Evolutionary conservation across 2,329 filamentous ascomycete genomes (phyloP).

Genomic region (Diaporthe helianthi): DNA sequence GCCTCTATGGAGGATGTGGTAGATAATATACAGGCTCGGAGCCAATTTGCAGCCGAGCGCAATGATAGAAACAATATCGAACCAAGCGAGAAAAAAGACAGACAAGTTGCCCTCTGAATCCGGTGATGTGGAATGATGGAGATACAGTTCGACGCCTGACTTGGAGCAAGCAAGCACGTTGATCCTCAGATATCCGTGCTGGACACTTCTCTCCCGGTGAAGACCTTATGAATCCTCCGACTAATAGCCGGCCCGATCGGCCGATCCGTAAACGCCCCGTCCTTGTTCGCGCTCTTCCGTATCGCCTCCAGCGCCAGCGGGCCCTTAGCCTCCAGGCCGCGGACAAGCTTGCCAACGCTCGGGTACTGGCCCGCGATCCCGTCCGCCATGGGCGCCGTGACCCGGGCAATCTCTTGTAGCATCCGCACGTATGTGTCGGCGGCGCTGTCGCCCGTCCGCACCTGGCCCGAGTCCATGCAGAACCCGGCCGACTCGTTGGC

Average conservation of each 20-base stretch:
- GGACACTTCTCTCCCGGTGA: constrained; percentile 61
- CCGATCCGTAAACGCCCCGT: constrained; percentile 62
- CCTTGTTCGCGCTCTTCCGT: constrained; percentile 61
- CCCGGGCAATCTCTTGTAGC: constrained; percentile 76
- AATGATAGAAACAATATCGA: constrained; percentile 6
- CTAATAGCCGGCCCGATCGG: constrained; percentile 65
- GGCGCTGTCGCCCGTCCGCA: constrained; percentile 70
- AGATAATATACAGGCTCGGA: constrained; percentile 1
- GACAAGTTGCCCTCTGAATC: not conserved
- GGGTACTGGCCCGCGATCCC: constrained; percentile 70
- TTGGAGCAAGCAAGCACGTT: not conserved
- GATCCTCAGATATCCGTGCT: constrained; percentile 59
- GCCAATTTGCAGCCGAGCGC: not conserved
- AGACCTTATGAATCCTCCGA: constrained; percentile 65
- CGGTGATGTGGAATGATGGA: not conserved
- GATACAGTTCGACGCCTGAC: no score
- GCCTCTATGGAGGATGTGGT: not conserved
- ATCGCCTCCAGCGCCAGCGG: constrained; percentile 69
- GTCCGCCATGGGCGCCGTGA: constrained; percentile 76
- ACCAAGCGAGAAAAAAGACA: not conserved
- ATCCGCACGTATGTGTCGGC: constrained; percentile 75
- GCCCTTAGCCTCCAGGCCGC: constrained; percentile 64
- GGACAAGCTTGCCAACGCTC: constrained; percentile 63
- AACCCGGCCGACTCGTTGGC: constrained; percentile 65
- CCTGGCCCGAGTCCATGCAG: constrained; percentile 81